Base-by-base conservation (phyloP, 805 yeast genomes). In the Kuraishia piskuri region DNA sequence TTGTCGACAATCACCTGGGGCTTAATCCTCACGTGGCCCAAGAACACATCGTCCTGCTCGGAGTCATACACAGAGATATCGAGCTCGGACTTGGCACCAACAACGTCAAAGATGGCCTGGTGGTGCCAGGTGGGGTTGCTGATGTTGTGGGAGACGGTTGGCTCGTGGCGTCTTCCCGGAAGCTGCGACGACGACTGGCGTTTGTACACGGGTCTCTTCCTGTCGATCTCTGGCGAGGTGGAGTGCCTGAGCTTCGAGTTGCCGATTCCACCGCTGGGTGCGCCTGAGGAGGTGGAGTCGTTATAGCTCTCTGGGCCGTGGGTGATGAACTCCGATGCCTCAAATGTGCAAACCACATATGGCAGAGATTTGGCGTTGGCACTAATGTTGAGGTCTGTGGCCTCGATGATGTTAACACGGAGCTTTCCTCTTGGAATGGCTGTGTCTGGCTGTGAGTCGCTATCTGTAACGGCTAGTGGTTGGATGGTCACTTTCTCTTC, bases 31-130 rank as follows among this genome's bases (percentile, higher is more conserved):
- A 87, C 85, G 62, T 88, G 94, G 24, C 99, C 99, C 61, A 92
- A 72, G 61, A 91, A 92, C 51, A 83, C 78, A 64, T 92, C 97
- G 63, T 86, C 86, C 59, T 80, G 77, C 25, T 83, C 82, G 7
- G 90, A 84, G 68, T 92, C 99, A 70, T 92, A 94, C 31, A 94
- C 83, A n/a, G 94, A 86, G 52, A 94, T 82, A 63, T 90, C 96
- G 56, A 94, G 75, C 65, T 88, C 95, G 1, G 96, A 84, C 60
- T 78, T 82, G 46, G 86, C 83, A 19, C 92, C 95, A 46, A 90
- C 81, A 48, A 94, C 96, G 67, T 92, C 99, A 65, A 94, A 92
- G 12, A 83, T 82, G 14, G 97, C 92, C 65, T 90, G 90, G 68
- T 91, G 96, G 64, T 88, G 87, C 96, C 97, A 92, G 31, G 79